Base-by-base conservation (phyloP, 2,329 filamentous ascomycete species). In the Fusarium sulawesiense region DNA sequence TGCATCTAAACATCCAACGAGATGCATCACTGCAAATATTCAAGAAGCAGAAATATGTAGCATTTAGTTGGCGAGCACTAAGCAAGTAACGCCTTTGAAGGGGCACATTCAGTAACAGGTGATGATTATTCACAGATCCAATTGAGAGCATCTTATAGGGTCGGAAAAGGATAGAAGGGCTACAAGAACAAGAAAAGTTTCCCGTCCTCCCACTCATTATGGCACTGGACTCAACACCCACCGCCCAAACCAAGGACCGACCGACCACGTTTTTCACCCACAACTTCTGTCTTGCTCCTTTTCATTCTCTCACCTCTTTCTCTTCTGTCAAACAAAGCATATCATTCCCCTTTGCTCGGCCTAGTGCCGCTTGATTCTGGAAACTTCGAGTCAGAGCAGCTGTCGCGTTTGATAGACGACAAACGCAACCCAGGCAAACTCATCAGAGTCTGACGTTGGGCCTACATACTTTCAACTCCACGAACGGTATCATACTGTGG, bases 221-320 rank as follows among this genome's bases (percentile, higher is more conserved):
- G 34, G 34, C n/a, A 63, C 46, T 25, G 16, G 46, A 46, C 56
- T 37, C 60, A 57, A 51, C 30, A 64, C 58, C 68, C 60, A 71
- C 68, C 68, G 60, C 68, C 64, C 67, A 70, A 58, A 69, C 48
- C 56, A 63, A 57, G 65, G 60, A 69, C 58, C 63, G 60, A 69
- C 58, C 63, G 65, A 69, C 67, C 67, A 71, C 68, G 64, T 71
- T 71, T 71, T 71, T 66, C 30, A 23, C 64, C 63, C 68, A 71
- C 64, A 64, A 64, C 59, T 54, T 64, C 51, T 68, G 62, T 67
- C 67, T 54, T 66, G 66, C 54, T 67, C 67, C 51, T 65, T 64
- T 70, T 60, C 60, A 61, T 55, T 68, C 68, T 54, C 67, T 59
- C 60, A 51, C 45, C 55, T 47, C 45, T 50, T 65, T 32, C 27